Evolutionary conservation across 495 filamentous ascomycete species (phyloP), one percentile per base, ranked within the genome.

Genomic region (Hypoxylon cercidicola): DNA sequence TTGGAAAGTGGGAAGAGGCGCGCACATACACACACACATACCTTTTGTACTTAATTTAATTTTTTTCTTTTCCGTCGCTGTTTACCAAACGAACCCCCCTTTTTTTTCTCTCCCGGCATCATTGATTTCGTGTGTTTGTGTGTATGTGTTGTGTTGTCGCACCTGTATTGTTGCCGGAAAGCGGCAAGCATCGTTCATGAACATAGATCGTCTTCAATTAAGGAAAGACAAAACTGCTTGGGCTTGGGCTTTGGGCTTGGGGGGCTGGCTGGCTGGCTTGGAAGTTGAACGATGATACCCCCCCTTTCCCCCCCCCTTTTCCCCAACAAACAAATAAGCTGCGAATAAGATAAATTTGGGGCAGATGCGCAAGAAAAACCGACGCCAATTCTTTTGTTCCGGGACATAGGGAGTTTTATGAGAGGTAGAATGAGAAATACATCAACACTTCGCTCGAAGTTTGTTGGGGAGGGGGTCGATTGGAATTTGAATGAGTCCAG

Each of bases 31-130:
- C 25, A 48, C 15, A 57, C 20, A 62, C 50, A 54, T 25, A 39
- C 54, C 59, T 54, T 62, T 65, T 70, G 52, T 74, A 66, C 63
- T 55, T 69, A 62, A 64, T 45, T 52, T 49, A 30, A 40, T 48
- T 53, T 66, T 32, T 30, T 47, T 53, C 53, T 59, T 53, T 71
- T 47, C 34, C 32, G 35, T 20, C 45, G 18, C 49, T 28, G 25
- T 28, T 28, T 28, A 21, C 21, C 13, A 6, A 15, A 15, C 30
- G 46, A 10, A 35, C 40, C 48, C 39, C 59, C 41, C 21, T 18
- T 47, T 48, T 57, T 51, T 60, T 60, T 63, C 56, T 32, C 55
- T 9, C 34, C 34, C 34, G n/a, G n/a, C n/a, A n/a, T n/a, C n/a
- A n/a, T n/a, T n/a, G n/a, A n/a, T n/a, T n/a, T n/a, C n/a, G 7